phyloP scores from a whole-genome alignment of 1,284 basidiomycete genomes.

The Rhodofomes roseus region DNA sequence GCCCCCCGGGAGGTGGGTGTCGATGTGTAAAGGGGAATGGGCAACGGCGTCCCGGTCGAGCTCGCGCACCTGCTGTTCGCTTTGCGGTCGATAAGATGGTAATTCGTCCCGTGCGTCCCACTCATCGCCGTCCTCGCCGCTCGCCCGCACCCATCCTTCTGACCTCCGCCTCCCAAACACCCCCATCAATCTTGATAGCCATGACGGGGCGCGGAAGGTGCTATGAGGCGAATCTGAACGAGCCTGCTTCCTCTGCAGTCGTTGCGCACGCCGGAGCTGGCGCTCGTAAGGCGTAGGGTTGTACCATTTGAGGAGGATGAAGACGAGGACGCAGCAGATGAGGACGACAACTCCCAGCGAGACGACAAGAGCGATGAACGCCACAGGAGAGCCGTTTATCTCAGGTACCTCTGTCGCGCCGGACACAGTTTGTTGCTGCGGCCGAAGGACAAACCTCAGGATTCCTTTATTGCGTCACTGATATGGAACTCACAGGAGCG shows the following conservation, averaged over 20 bases:
- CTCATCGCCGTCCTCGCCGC: constrained; percentile 18
- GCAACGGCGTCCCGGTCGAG: constrained; percentile 2
- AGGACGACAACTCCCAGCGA: constrained; percentile 30
- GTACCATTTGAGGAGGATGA: constrained; percentile 31
- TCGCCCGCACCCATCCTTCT: constrained; percentile 26
- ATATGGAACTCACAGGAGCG: neutral
- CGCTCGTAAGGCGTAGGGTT: constrained; percentile 29
- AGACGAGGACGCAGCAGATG: constrained; percentile 30
- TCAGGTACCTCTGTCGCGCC: constrained; percentile 13
- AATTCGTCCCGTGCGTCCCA: constrained; percentile 27
- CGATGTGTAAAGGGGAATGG: neutral
- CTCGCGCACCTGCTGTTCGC: constrained; percentile 9
- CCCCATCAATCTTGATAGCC: constrained; percentile 23
- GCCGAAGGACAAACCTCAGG: too few relatives aligned
- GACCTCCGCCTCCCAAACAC: constrained; percentile 20
- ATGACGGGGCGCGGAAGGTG: constrained; percentile 21
- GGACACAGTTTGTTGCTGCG: neutral
- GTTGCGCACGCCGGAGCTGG: constrained; percentile 18
- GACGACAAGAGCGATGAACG: constrained; percentile 33
- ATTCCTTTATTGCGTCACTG: neutral
- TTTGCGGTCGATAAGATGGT: constrained; percentile 3
- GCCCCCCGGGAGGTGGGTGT: neutral
- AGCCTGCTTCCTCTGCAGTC: constrained; percentile 17
- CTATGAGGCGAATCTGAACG: constrained; percentile 14
- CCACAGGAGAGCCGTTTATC: constrained; percentile 28